Base-by-base conservation (phyloP, 148 eudicot genomes). In the Pouteria glomerata region DNA sequence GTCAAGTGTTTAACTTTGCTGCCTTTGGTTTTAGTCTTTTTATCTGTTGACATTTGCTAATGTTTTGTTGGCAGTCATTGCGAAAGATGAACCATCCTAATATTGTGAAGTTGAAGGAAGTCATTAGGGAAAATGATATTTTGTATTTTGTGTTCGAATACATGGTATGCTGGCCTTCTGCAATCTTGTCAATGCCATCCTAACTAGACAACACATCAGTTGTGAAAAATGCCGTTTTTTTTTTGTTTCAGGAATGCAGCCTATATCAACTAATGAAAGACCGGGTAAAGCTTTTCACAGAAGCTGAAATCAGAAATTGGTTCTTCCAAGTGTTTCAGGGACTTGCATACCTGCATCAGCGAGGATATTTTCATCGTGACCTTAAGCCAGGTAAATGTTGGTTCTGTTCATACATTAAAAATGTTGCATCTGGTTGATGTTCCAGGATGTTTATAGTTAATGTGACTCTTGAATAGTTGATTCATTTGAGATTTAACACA, bases 281-380 rank as follows among this genome's bases (percentile, higher is more conserved):
- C 70, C 89, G 88, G 79, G 76, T 66, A 71, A 91, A 82, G 69
- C 85, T 81, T 47, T 91, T 95, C 63, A 78, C 97, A 34, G 97
- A 91, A 72, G 73, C 73, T 66, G 98, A 95, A 79, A 86, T 95
- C n/a, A 86, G 88, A 82, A 88, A 82, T 72, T 95, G 97, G 93
- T 95, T 88, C 82, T 89, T 83, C 84, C 96, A 95, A 86, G 96
- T 95, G 51, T 95, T 95, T 84, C 97, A 95, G 78, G 98, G 96
- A 64, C 97, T 91, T 80, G 90, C 91, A 57, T 91, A 89, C 85
- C 88, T 95, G 86, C 98, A 95, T 72, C 90, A 91, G 74, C 92
- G 89, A 68, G 98, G 97, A 47, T 95, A 91, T 84, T 91, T 95
- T 64, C 98, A 95, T 74, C 96, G 97, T 47, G 98, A 95, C 78